A percentile compares a stretch with the other conserved stretches of the same genome.
Evolutionary conservation across 139 green algal species (phyloP).

Genomic region (Chlorella vulgaris): DNA sequence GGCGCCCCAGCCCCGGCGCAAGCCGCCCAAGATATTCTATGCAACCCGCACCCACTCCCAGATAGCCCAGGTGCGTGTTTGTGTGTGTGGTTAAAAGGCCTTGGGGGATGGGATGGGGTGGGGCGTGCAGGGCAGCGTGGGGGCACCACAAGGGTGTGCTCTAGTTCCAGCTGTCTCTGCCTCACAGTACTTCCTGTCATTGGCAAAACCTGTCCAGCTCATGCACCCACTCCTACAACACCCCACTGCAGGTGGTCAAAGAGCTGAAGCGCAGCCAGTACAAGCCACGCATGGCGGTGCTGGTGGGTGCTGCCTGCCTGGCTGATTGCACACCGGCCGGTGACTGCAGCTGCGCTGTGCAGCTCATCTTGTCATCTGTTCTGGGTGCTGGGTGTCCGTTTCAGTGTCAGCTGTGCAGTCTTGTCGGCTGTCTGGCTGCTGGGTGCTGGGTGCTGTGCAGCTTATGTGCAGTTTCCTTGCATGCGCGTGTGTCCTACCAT

Average conservation of each 20-base stretch:
- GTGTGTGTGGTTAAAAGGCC: not conserved
- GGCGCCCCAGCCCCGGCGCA: not conserved
- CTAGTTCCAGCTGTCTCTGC: too few species aligned
- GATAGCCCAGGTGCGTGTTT: conserved; percentile 80
- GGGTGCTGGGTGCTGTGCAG: too few species aligned
- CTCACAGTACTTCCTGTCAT: too few species aligned
- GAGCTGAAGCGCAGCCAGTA: conserved; percentile 90
- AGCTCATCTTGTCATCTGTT: too few species aligned
- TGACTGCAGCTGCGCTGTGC: too few species aligned
- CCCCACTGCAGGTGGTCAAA: conserved; percentile 81
- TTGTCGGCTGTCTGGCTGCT: too few species aligned
- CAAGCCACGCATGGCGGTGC: conserved; percentile 81
- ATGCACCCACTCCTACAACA: too few species aligned
- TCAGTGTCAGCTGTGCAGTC: too few species aligned
- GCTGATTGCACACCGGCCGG: not conserved
- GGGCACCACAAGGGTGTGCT: not conserved
- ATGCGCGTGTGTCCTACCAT: not conserved
- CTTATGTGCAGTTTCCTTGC: too few species aligned
- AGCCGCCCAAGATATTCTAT: conserved; percentile 77
- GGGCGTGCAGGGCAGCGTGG: not conserved
- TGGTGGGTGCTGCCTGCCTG: conserved; percentile 67
- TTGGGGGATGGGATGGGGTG: not conserved
- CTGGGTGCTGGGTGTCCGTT: too few species aligned
- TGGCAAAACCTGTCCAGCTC: too few species aligned
- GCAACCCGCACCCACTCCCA: conserved; percentile 92